Evolutionary conservation across 345 rosid species (phyloP).

Genomic region (Populus ilicifolia): DNA sequence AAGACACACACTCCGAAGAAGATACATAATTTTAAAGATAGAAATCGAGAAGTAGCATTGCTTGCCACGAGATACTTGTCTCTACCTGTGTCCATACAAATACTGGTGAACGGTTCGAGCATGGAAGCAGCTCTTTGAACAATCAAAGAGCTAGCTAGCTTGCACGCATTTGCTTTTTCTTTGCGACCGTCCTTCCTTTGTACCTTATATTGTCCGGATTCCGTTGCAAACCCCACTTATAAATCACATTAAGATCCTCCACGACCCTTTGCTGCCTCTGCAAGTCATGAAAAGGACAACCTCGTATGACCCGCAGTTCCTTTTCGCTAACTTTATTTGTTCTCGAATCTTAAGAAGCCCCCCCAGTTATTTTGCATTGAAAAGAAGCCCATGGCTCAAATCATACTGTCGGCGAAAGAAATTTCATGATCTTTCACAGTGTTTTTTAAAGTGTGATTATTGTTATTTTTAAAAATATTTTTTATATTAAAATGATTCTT

Average conservation of each 20-base stretch:
- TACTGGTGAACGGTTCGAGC: background rate
- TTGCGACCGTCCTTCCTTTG: constrained; percentile 4
- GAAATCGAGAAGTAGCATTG: background rate
- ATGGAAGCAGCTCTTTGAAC: constrained; percentile 1
- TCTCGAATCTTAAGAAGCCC: background rate
- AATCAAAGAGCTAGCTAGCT: background rate
- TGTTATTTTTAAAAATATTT: too few species aligned
- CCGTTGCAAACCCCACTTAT: constrained; percentile 2
- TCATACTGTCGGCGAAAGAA: background rate
- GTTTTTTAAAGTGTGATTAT: too few species aligned
- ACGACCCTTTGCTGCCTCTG: constrained; percentile 19
- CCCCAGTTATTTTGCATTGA: background rate
- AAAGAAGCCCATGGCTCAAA: background rate
- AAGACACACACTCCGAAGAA: background rate
- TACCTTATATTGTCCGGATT: constrained; percentile 25
- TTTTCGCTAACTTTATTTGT: background rate
- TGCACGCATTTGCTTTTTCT: background rate
- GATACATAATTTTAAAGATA: background rate
- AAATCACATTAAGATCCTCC: background rate
- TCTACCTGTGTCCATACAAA: background rate
- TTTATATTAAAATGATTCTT: too few species aligned
- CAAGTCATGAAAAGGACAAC: constrained; percentile 18
- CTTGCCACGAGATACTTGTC: background rate
- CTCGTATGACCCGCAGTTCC: background rate
- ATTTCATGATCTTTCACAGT: background rate